phyloP scores from a whole-genome alignment of 164 flowering plant genomes.

The Houttuynia cordata region DNA sequence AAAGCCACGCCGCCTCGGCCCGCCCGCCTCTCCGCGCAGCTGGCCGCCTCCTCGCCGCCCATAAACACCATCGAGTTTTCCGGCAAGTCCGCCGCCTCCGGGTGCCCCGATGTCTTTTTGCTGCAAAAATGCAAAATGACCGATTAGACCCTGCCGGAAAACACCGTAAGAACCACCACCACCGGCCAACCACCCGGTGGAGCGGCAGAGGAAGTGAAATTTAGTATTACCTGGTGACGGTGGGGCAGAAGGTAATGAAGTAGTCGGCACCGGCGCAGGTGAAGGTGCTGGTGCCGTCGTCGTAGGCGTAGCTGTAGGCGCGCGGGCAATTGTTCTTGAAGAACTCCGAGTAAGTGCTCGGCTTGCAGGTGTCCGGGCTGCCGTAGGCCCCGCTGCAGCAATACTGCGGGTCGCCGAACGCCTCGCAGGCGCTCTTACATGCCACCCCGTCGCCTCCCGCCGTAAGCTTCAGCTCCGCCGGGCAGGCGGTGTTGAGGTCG shows the following conservation, averaged over 20 bases:
- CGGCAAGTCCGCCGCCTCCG: conserved; percentile 12
- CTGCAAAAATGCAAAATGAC: conserved; percentile 27
- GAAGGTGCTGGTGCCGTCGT: conserved; percentile 72
- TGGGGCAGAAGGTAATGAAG: conserved; percentile 78
- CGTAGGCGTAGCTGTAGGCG: conserved; percentile 93
- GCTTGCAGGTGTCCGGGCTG: conserved; percentile 59
- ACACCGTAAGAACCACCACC: neutral
- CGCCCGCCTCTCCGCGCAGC: conserved; percentile 23
- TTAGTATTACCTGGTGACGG: conserved; percentile 70
- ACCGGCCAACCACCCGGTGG: neutral
- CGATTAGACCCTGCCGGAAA: neutral
- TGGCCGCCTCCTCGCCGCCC: conserved; percentile 59
- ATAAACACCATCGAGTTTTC: conserved; percentile 49
- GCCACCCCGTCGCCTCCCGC: conserved; percentile 32
- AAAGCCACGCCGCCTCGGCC: neutral
- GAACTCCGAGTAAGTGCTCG: conserved; percentile 42
- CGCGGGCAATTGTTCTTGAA: conserved; percentile 76
- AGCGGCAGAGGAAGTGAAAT: neutral
- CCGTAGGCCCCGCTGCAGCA: conserved; percentile 73
- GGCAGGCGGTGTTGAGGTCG: conserved; percentile 65
- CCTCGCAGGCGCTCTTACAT: conserved; percentile 87
- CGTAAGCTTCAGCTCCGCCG: conserved; percentile 29
- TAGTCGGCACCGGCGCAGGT: conserved; percentile 65
- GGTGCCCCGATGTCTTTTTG: conserved; percentile 36
- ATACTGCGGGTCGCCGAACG: conserved; percentile 50